Base-by-base conservation (phyloP, 2,329 filamentous ascomycete genomes). In the Graphilbum fragrans region DNA sequence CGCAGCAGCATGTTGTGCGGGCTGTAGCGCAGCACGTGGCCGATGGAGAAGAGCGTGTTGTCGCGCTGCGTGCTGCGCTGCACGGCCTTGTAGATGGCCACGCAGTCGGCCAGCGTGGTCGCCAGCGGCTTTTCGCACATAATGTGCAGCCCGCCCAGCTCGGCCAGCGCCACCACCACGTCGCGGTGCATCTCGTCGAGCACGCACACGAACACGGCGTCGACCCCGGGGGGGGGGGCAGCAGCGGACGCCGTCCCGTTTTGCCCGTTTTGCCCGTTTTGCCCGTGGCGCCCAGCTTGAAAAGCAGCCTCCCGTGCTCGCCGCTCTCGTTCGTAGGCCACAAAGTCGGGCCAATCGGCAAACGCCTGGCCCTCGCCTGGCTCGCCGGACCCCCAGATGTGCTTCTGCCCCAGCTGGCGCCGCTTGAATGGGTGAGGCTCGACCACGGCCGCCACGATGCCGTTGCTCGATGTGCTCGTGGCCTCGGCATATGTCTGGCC, bases 91-190 rank as follows among this genome's bases (percentile, higher is more conserved):
- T 78, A 86, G 53, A 94, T 90, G 35, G 67, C 68, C 29, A 94
- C 64, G 55, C 87, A 95, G 52, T 92, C 86, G 17, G 70, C 59
- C 22, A 96, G 64, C 0, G 75, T 82, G 19, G 86, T 86, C 0
- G 87, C 86, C 41, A 98, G 64, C 3, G 92, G 92, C 63, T 98
- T 98, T 67, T 98, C 92, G 58, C 87, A 93, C 69, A 95, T 84
- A 48, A 96, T 77, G 58, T 95, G 87, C 37, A 95, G 63, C 3
- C 58, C 57, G 67, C 73, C 56, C 66, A 80, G 62, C 12, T 74
- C 74, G 2, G 83, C 80, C 40, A 94, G 69, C 1, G 77, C 82
- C 35, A 80, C 70, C 19, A 94, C 73, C 37, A 90, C 86, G 42
- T 87, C 80, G 38, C 78, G 78, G 59, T 98, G 92, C 64, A 85